phyloP scores from a whole-genome alignment of 805 yeast genomes.

The Ogataea populi-albae region DNA sequence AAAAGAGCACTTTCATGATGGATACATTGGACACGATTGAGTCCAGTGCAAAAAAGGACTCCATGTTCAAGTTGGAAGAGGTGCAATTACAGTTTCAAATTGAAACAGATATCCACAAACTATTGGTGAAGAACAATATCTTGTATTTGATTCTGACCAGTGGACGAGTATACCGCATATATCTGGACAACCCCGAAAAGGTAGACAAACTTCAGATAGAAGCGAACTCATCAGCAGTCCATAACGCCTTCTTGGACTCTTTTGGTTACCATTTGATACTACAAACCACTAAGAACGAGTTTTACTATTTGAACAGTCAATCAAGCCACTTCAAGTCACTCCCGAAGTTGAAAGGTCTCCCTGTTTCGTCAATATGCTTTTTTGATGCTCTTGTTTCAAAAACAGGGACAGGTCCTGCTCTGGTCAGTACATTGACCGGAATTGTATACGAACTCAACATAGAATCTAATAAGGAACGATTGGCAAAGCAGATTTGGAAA shows the following conservation, averaged over 20 bases:
- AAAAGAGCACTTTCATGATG: neutral
- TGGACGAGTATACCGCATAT: slow-evolving; percentile 60
- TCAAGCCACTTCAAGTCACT: slow-evolving; percentile 41
- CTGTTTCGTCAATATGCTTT: slow-evolving; percentile 43
- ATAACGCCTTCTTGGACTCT: slow-evolving; percentile 45
- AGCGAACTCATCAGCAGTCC: slow-evolving; percentile 25
- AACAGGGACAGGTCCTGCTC: slow-evolving; percentile 41
- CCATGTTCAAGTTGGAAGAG: slow-evolving; percentile 27
- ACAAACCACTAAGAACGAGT: slow-evolving; percentile 44
- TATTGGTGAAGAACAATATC: slow-evolving; percentile 54
- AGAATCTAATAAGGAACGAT: slow-evolving; percentile 43
- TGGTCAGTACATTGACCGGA: slow-evolving; percentile 51
- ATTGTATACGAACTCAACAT: slow-evolving; percentile 44
- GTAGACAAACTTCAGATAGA: slow-evolving; percentile 42
- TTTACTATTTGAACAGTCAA: slow-evolving; percentile 44
- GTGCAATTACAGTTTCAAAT: slow-evolving; percentile 35
- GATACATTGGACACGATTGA: slow-evolving; percentile 26
- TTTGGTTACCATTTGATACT: slow-evolving; percentile 52
- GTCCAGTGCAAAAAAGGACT: slow-evolving; percentile 1
- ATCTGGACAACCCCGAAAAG: slow-evolving; percentile 60
- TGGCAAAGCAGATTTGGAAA: slow-evolving; percentile 41
- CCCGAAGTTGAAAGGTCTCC: slow-evolving; percentile 44
- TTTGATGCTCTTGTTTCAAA: slow-evolving; percentile 23
- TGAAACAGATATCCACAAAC: slow-evolving; percentile 38
- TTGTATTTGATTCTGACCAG: slow-evolving; percentile 52